phyloP scores from a whole-genome alignment of 1,284 basidiomycete genomes.

The Naganishia albida region DNA sequence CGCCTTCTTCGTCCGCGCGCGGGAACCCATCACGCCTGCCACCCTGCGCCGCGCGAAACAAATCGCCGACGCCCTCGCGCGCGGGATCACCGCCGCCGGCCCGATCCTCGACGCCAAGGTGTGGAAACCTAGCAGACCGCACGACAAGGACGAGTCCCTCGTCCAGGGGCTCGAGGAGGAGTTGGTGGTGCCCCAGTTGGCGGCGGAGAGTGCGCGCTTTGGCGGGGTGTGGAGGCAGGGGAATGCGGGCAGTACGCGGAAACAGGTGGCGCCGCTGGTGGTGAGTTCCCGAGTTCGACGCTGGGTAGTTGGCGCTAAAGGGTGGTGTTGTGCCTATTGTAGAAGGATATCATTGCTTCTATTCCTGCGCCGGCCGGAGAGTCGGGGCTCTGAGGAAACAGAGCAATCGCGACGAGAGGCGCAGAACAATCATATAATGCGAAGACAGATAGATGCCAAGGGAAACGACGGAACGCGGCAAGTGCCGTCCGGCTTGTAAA shows the following conservation, averaged over 20 bases:
- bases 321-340: neutral
- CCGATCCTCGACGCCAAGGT: slow-evolving; percentile 18
- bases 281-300: slow-evolving; percentile 8
- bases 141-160: slow-evolving; percentile 34
- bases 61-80: slow-evolving; percentile 33
- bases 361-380: neutral
- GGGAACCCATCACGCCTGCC: slow-evolving; percentile 17
- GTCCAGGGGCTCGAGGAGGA: slow-evolving; percentile 33
- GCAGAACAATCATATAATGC: neutral
- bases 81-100: slow-evolving; percentile 25
- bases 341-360: slow-evolving; percentile 31
- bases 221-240: slow-evolving; percentile 71
- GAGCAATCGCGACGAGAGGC: neutral
- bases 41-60: slow-evolving; percentile 17
- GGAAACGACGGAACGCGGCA: too few species aligned
- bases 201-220: slow-evolving; percentile 34
- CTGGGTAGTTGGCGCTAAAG: neutral
- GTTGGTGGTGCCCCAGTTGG: slow-evolving; percentile 27
- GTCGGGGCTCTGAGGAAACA: neutral
- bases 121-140: slow-evolving; percentile 26
- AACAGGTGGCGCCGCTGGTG: slow-evolving; percentile 75
- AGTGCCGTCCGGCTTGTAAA: too few species aligned
- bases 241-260: slow-evolving; percentile 72
- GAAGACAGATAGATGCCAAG: neutral
- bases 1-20: slow-evolving; percentile 62